phyloP scores from a whole-genome alignment of 73 alveolate species.

The Stentor coeruleus region DNA sequence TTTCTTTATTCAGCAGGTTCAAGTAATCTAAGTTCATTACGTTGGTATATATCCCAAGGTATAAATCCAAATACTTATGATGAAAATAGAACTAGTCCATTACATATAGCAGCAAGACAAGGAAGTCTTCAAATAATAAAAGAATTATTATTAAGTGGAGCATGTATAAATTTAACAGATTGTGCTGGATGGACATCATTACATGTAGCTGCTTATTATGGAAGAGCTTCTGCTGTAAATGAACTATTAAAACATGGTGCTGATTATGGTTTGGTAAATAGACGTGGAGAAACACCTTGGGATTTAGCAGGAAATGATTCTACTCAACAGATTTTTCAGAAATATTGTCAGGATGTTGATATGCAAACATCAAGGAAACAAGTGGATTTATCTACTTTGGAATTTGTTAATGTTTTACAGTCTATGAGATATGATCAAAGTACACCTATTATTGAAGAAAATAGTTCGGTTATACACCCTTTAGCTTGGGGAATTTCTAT shows the following conservation, averaged over 20 bases:
- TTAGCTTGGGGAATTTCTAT: not conserved
- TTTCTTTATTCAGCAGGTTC: conserved; percentile 15
- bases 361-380: not conserved
- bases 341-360: not conserved
- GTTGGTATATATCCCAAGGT: conserved; percentile 28
- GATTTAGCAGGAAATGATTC: conserved; percentile 21
- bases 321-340: conserved; percentile 11
- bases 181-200: conserved; percentile 31
- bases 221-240: not conserved
- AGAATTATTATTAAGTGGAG: conserved; percentile 11
- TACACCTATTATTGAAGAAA: conserved; percentile 14
- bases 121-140: conserved; percentile 24
- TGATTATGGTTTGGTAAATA: conserved; percentile 8
- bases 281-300: conserved; percentile 30
- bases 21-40: conserved; percentile 3
- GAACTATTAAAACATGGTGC: conserved; percentile 21
- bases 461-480: not conserved
- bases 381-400: conserved; percentile 10
- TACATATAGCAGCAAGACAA: conserved; percentile 27
- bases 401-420: not conserved
- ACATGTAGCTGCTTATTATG: conserved; percentile 28
- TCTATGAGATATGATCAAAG: conserved; percentile 12
- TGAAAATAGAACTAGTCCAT: conserved; percentile 26
- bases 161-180: conserved; percentile 20
- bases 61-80: conserved; percentile 28